Evolutionary conservation across 768 basidiomycete species (phyloP), one percentile per base, ranked within the genome.

Genomic region (Boletus vinaceobasis): DNA sequence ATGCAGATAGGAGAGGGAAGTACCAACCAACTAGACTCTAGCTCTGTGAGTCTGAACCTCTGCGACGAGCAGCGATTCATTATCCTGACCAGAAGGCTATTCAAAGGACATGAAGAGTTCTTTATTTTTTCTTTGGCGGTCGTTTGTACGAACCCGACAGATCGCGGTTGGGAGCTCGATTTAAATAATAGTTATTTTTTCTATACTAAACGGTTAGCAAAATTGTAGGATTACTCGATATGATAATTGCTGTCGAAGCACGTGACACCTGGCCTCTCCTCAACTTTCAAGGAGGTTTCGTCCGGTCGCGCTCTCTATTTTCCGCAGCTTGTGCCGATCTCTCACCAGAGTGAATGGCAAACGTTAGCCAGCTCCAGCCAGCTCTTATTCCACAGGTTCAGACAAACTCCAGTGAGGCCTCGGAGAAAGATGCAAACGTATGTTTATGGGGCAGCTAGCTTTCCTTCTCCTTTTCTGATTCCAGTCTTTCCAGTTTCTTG

Each of bases 401-500:
- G 39, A 55, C 50, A 40, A 62, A 19, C 23, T 71, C 67, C 3
- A 57, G 48, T 5, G 59, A 69, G 21, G 60, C 71, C 3, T 37
- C 43, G 7, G 69, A 72, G 33, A 72, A 65, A 50, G 65, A 71
- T 60, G 69, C 69, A 40, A 58, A 69, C 38, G 69, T 71, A 58
- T 45, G 68, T 57, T 35, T 19, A 19, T 37, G 1, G 15, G 27
- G 33, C 44, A 45, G 23, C n/a, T 13, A 11, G n/a, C 47, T 38
- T 29, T 27, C 31, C 11, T 5, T 23, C 32, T 32, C 27, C 4
- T 13, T 45, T 32, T 36, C 56, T 68, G 44, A 64, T 32, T 36
- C 19, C n/a, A 13, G 4, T 27, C 37, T 15, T 29, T 51, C 13
- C 52, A 77, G 76, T 77, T 77, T 52, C 65, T 77, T 27, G 66